Evolutionary conservation across 139 green algal species (phyloP), one percentile per base, ranked within the genome.

Genomic region (Picochlorum sp.): DNA sequence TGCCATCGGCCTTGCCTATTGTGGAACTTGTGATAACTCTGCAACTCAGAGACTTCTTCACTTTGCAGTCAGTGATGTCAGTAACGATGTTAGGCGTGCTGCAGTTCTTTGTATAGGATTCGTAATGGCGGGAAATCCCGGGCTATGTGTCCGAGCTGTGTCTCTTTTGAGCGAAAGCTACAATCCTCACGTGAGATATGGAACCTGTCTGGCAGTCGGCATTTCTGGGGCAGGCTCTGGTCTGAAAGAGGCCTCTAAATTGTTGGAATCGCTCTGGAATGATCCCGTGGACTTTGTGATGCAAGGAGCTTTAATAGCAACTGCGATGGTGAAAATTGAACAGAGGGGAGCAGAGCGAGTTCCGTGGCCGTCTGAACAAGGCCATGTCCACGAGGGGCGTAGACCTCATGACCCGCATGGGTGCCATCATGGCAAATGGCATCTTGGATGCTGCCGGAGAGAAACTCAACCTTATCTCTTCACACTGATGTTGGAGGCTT

Each of bases 21-120:
- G 83, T 28, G 94, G 88, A 71, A 98, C 92, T 13, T 84, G 73
- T 70, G 97, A 97, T 80, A 97, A 98, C 70, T 67, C 24, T 20
- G 94, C 92, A 3, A 92, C 98, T 30, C 86, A 92, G 70, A 88
- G 84, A 71, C 90, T 99, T 71, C 89, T 99, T 52, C 90, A 96
- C 71, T 96, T 95, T 77, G 92, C 92, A 4, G 94, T 99, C 34
- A 82, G 61, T 21, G 93, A 98, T 70, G 94, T 98, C 30, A 86
- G 70, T 16, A 88, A 99, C 67, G 92, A 99, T 70, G 94, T 99
- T 73, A 80, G 94, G 2, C 82, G 94, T 14, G 89, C 88, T 1
- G 94, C 94, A 0, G 85, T 83, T 30, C 72, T 93, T 60, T 88
- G 77, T 70, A 82, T 99, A 11, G 94, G 94, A 57, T 98, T 97